phyloP scores from a whole-genome alignment of 2,329 filamentous ascomycete species.

The Cadophora gregata region DNA sequence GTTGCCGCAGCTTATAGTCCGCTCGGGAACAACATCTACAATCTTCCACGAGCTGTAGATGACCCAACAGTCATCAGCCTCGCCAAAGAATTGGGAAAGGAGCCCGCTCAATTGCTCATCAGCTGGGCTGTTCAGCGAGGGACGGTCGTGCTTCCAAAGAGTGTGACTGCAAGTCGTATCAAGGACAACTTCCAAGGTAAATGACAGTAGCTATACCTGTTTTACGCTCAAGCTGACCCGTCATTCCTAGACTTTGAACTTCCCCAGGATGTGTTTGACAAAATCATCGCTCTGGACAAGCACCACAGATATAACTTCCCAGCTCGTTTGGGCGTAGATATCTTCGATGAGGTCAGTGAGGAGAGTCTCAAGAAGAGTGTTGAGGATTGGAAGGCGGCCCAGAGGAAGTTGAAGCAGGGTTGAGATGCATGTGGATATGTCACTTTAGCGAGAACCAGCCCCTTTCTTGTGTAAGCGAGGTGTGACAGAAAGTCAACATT shows the following conservation, averaged over 20 bases:
- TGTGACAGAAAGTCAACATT: background rate
- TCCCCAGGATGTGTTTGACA: slow-evolving; percentile 47
- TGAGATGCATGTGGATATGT: background rate
- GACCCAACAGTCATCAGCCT: slow-evolving; percentile 57
- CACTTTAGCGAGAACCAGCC: background rate
- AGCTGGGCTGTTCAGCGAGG: slow-evolving; percentile 61
- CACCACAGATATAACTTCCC: slow-evolving; percentile 53
- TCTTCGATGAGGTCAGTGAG: slow-evolving; percentile 50
- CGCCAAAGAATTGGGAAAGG: slow-evolving; percentile 57
- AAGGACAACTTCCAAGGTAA: slow-evolving; percentile 50
- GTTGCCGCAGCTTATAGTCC: slow-evolving; percentile 69
- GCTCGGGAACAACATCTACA: slow-evolving; percentile 61
- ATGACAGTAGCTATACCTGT: background rate
- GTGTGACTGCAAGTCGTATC: slow-evolving; percentile 58
- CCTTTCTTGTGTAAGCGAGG: background rate
- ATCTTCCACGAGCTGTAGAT: slow-evolving; percentile 52
- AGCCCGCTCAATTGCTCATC: slow-evolving; percentile 59
- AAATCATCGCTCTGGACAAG: slow-evolving; percentile 48
- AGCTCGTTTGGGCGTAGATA: slow-evolving; percentile 49
- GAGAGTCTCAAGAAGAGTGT: slow-evolving; percentile 47
- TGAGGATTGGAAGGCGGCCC: slow-evolving; percentile 46
- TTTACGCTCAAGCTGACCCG: background rate
- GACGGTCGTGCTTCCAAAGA: slow-evolving; percentile 60
- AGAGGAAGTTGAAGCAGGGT: slow-evolving; percentile 38
- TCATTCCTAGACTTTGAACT: slow-evolving; percentile 47